phyloP scores from a whole-genome alignment of 2,329 filamentous ascomycete species.

The Orbilia oligospora region DNA sequence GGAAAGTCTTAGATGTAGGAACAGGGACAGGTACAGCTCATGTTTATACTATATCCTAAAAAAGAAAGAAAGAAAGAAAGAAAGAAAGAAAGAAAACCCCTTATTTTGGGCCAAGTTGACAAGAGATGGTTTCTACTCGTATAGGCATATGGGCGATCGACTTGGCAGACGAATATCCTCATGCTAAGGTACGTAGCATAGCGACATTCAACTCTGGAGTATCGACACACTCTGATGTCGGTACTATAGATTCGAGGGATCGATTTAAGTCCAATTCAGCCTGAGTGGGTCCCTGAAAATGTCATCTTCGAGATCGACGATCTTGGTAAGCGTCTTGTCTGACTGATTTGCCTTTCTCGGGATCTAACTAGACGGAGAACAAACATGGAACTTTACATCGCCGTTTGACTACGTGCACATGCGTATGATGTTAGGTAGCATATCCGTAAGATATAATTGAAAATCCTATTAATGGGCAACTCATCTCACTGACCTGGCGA shows the following conservation, averaged over 20 bases:
- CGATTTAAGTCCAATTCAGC: constrained; percentile 66
- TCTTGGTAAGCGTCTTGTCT: constrained; percentile 65
- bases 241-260: constrained; percentile 64
- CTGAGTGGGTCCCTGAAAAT: constrained; percentile 72
- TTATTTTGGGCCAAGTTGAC: background rate
- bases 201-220: background rate
- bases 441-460: constrained; percentile 38
- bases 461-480: background rate
- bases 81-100: too few relatives aligned
- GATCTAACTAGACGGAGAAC: constrained; percentile 26
- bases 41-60: background rate
- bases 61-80: background rate
- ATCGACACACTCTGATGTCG: background rate
- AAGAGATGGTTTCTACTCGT: background rate
- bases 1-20: constrained; percentile 35
- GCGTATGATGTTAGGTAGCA: constrained; percentile 59
- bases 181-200: constrained; percentile 33
- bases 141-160: constrained; percentile 61
- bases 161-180: constrained; percentile 51
- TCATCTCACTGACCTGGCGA: background rate
- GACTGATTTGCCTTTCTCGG: background rate
- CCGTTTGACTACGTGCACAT: constrained; percentile 56
- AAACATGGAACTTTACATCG: constrained; percentile 54
- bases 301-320: constrained; percentile 76
- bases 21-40: constrained; percentile 49